Conservation (phyloP, 352 stramenopile species). For the Pythium phragmiticola region DNA sequence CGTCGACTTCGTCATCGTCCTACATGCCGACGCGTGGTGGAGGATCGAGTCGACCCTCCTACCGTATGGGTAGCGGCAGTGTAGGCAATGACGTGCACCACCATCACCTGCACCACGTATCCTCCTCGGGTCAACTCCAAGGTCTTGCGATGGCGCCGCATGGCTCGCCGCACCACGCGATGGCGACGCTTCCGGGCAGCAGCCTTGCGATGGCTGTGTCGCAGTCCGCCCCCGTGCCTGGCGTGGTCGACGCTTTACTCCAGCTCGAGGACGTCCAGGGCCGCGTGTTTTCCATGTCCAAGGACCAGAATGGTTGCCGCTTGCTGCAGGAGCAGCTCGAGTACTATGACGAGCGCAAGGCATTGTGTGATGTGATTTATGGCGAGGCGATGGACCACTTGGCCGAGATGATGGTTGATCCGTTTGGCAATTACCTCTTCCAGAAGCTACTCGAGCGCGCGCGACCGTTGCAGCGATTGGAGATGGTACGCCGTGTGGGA, state of each 20-base stretch:
- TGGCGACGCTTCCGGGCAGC: conserved; percentile 1
- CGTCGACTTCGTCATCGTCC: conserved; percentile 15
- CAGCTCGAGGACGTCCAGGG: conserved; percentile 74
- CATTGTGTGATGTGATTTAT: conserved; percentile 94
- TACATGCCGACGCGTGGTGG: conserved; percentile 17
- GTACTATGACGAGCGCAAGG: conserved; percentile 83
- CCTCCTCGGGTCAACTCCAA: background rate
- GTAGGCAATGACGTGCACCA: background rate
- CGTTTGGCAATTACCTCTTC: conserved; percentile 99
- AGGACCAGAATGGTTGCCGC: conserved; percentile 97
- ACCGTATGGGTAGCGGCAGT: conserved; percentile 8
- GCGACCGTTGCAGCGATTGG: conserved; percentile 86
- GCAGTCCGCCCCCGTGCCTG: conserved; percentile 1
- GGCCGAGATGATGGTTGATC: conserved; percentile 98
- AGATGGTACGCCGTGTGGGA: conserved; percentile 92
- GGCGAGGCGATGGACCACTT: conserved; percentile 96
- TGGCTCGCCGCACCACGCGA: conserved; percentile 9
- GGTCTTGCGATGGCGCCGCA: conserved; percentile 10
- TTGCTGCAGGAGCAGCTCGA: conserved; percentile 97
- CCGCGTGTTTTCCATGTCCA: conserved; percentile 87
- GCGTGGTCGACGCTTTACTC: conserved; percentile 29
- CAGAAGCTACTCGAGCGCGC: conserved; percentile 98
- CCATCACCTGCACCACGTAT: background rate
- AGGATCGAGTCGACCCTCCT: conserved; percentile 7
- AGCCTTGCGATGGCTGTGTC: background rate